Conservation (phyloP, 1,284 basidiomycete species). For the Laetiporus sulphureus region DNA sequence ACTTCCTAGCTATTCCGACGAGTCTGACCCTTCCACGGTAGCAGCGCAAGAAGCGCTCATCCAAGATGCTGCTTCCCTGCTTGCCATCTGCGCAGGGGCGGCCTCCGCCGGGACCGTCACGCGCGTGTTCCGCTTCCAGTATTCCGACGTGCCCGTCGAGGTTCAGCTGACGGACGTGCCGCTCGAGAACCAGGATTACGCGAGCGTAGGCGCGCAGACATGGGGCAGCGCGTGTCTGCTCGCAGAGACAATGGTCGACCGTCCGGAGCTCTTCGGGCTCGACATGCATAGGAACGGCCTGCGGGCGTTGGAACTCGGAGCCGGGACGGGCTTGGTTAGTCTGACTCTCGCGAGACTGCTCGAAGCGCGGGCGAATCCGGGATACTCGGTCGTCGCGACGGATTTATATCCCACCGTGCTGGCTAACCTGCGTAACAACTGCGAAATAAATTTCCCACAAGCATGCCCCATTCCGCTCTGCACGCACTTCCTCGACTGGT, state of each 20-base stretch:
- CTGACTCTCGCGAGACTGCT: slow-evolving; percentile 54
- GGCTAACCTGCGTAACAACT: slow-evolving; percentile 65
- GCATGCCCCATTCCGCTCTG: slow-evolving; percentile 21
- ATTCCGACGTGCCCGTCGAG: slow-evolving; percentile 17
- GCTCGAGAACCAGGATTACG: slow-evolving; percentile 67
- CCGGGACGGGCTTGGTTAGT: slow-evolving; percentile 84
- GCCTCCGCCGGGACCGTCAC: slow-evolving; percentile 34
- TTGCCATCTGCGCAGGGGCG: slow-evolving; percentile 33
- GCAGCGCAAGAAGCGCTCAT: slow-evolving; percentile 30
- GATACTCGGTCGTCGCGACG: slow-evolving; percentile 54
- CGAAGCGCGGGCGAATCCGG: slow-evolving; percentile 13
- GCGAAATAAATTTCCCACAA: slow-evolving; percentile 47
- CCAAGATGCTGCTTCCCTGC: slow-evolving; percentile 45
- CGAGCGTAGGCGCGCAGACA: slow-evolving; percentile 82
- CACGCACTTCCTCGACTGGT: slow-evolving; percentile 60
- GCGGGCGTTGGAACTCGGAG: slow-evolving; percentile 77
- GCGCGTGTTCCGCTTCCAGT: slow-evolving; percentile 34
- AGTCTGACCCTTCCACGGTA: slow-evolving; percentile 9
- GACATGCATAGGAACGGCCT: slow-evolving; percentile 17
- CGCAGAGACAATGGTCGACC: slow-evolving; percentile 65
- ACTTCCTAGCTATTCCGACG: slow-evolving; percentile 60
- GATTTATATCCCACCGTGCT: slow-evolving; percentile 78
- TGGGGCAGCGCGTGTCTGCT: slow-evolving; percentile 87
- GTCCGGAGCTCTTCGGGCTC: slow-evolving; percentile 50
- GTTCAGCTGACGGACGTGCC: slow-evolving; percentile 69